phyloP scores from a whole-genome alignment of 257 asterid species.

The Capsicum baccatum region DNA sequence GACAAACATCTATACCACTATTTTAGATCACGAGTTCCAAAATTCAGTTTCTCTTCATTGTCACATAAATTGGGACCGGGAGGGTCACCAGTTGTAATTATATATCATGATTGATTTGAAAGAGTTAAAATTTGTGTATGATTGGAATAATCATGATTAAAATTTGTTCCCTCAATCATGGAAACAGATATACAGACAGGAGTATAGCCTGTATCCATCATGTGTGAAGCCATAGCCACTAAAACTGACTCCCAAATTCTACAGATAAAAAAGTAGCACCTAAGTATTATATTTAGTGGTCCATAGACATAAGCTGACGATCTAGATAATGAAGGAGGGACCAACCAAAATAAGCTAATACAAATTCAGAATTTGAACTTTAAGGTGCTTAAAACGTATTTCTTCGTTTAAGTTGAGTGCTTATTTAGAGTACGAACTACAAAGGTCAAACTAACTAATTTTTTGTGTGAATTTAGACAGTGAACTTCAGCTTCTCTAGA shows the following conservation, averaged over 20 bases:
- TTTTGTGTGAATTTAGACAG: too few relatives aligned
- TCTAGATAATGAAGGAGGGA: neutral
- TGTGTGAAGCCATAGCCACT: neutral
- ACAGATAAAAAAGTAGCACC: conserved; percentile 18
- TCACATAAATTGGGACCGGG: neutral
- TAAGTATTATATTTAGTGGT: neutral
- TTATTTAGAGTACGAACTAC: too few relatives aligned
- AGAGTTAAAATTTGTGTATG: neutral
- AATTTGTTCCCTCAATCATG: neutral
- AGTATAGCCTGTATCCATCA: conserved; percentile 18
- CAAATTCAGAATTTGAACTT: neutral
- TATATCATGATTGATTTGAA: neutral
- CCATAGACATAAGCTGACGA: neutral
- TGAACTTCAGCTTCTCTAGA: too few relatives aligned
- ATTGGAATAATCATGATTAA: neutral
- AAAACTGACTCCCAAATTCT: neutral
- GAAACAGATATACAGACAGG: neutral
- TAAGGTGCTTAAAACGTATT: too few relatives aligned
- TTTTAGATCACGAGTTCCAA: neutral
- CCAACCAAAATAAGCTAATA: neutral
- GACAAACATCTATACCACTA: too few relatives aligned
- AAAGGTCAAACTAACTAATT: too few relatives aligned
- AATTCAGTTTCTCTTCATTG: neutral
- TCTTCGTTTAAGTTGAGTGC: too few relatives aligned
- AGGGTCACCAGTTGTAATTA: neutral